Percentiles rank a stretch among this genome's conserved stretches.
Conservation (phyloP, 129 eudicot species). For the Rutidosis leptorrhynchoides region DNA sequence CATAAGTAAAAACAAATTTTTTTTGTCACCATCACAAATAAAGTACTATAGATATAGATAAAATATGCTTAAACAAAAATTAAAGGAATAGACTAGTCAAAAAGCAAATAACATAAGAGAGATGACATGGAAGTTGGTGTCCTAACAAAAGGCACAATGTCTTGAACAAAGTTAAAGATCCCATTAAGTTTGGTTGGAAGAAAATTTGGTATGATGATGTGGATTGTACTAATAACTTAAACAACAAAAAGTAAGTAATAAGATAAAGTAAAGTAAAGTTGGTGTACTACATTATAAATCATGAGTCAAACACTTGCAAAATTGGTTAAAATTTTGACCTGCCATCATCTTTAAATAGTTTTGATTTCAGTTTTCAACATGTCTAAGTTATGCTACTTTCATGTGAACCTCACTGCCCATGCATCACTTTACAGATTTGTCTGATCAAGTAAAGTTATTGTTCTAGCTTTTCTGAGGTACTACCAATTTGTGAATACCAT, state of each 20-base stretch:
- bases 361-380: conserved; percentile 28
- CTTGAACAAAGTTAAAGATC: conserved; percentile 44
- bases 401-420: conserved; percentile 35
- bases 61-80: neutral
- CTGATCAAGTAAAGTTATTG: neutral
- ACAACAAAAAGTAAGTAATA: neutral
- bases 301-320: conserved; percentile 31
- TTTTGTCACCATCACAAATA: neutral
- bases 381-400: conserved; percentile 32
- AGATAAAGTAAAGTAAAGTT: conserved; percentile 25
- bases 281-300: conserved; percentile 26
- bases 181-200: conserved; percentile 3
- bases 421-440: neutral
- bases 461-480: neutral
- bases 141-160: conserved; percentile 34
- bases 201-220: conserved; percentile 6
- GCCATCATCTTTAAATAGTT: conserved; percentile 24
- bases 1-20: neutral
- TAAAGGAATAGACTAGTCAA: conserved; percentile 45
- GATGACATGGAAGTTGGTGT: conserved; percentile 46
- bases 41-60: neutral
- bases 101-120: conserved; percentile 32
- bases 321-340: conserved; percentile 25
- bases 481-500: neutral
- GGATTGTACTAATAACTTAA: conserved; percentile 17